Evolutionary conservation across 257 asterid genomes (phyloP), one percentile per base, ranked within the genome.

Genomic region (Lithospermum erythrorhizon): DNA sequence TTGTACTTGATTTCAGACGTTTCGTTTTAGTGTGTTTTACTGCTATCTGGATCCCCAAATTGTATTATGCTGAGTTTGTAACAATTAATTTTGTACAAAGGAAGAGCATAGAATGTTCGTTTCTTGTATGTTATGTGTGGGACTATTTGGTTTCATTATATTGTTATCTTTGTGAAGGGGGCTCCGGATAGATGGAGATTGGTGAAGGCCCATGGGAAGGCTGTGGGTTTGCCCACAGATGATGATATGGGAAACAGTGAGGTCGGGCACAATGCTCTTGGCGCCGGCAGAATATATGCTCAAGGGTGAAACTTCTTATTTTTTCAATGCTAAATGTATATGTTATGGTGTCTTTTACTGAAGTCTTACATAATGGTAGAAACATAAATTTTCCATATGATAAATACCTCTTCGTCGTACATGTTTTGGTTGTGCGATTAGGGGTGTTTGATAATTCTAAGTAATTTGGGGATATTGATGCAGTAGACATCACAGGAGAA

Each of bases 191-290:
- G 59, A 56, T 91, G 98, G 98, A 91, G 98, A 78, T 77, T 91
- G 85, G 84, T 91, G 73, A 84, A 66, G 81, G 96, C 98, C 48
- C 96, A 91, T 53, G 98, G 98, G 52, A 81, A 45, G 52, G 98
- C 98, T 1, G 98, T 91, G 70, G 98, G 98, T 62, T 68, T 91
- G 63, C 98, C 98, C 55, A 83, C 98, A 9, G 96, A 91, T 17
- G 98, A 91, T 73, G 98, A 91, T 72, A 88, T 91, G 98, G 98
- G 98, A 20, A 91, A 91, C 49, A 91, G 98, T 74, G 98, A 91
- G 72, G 98, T 91, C 61, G 98, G 98, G 5, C 98, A 91, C 82
- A 91, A 91, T 72, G 98, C 98, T 61, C 96, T 91, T 74, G 98
- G 98, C 59, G 98, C 98, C 61, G 98, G 98, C 64, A 74, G 98